Conservation (phyloP, 192 early-diverging fungal species). For the Dispira parvispora region DNA sequence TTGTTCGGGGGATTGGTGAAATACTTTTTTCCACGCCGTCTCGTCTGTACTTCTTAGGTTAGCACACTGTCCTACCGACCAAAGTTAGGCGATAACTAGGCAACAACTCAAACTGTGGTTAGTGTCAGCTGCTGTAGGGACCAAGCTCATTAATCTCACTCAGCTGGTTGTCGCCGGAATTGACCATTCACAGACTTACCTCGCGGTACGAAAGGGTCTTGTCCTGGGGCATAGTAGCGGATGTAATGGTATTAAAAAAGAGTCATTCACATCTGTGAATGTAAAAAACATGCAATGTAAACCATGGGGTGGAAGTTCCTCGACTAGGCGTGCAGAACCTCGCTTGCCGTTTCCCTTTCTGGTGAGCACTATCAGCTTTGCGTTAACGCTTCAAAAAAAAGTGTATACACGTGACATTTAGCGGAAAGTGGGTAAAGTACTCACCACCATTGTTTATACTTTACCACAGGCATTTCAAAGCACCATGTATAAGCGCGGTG, state of each 20-base stretch:
- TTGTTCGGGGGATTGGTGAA: neutral
- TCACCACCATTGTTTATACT: too few relatives aligned
- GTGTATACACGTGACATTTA: too few relatives aligned
- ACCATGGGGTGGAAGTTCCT: too few relatives aligned
- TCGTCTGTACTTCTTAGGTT: neutral
- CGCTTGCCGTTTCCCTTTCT: too few relatives aligned
- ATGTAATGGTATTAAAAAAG: neutral
- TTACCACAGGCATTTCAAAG: too few relatives aligned
- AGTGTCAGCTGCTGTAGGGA: neutral
- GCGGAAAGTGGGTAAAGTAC: too few relatives aligned
- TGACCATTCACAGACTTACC: neutral
- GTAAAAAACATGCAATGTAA: too few relatives aligned
- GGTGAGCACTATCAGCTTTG: too few relatives aligned
- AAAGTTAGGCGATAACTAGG: neutral
- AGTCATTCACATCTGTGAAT: too few relatives aligned
- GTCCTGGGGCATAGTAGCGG: neutral
- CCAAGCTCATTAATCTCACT: neutral
- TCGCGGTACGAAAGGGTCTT: neutral
- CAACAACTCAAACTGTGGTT: neutral
- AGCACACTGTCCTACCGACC: neutral
- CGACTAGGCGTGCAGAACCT: too few relatives aligned
- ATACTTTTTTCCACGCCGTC: neutral
- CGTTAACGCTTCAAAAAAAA: too few relatives aligned
- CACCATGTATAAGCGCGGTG: too few relatives aligned
- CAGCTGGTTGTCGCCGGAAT: neutral